Base-by-base conservation (phyloP, 495 filamentous ascomycete species). In the Trichoderma virens region DNA sequence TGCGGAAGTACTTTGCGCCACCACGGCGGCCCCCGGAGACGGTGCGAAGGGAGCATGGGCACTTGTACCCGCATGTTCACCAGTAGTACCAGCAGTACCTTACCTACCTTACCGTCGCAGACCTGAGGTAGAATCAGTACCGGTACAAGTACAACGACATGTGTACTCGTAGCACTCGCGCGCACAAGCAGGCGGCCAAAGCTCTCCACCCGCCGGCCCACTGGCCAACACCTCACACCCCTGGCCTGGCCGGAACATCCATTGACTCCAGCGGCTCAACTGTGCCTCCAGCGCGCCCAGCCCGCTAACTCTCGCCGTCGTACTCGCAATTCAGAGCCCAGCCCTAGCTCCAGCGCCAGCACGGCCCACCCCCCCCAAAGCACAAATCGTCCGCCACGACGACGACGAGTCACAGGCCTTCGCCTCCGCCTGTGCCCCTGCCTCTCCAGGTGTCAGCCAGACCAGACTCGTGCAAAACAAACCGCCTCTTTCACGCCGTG, bases 381-480 rank as follows among this genome's bases (percentile, higher is more conserved):
- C n/a, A 30, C 23, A 28, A 56, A 56, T 45, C 41, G 41, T 18
- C 41, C 41, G 41, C 41, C 41, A 56, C 51, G 8, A 2, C 8
- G 16, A 16, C 38, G n/a, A 28, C 51, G 51, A 56, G 51, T 56
- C 51, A 56, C 51, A 56, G 51, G 51, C 51, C 23, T 23, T 56
- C 51, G 51, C 51, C 51, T 56, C 51, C 51, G 51, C 51, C 51
- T 56, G 11, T n/a, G 51, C 51, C 51, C 51, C 51, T 56, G 51
- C 51, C 28, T 20, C 41, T 56, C 51, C 51, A 56, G 25, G 51
- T 30, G 51, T 56, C 51, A 27, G 18, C 18, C 41, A 16, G 9
- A 3, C 18, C 6, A 45, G 25, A 56, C 51, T 56, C 51, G 51
- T 8, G 45, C 45, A 51, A 51, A 51, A 51, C 45, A 51, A 51